Evolutionary conservation across 164 flowering plant genomes (phyloP).

Genomic region (Nymphaea colorata): DNA sequence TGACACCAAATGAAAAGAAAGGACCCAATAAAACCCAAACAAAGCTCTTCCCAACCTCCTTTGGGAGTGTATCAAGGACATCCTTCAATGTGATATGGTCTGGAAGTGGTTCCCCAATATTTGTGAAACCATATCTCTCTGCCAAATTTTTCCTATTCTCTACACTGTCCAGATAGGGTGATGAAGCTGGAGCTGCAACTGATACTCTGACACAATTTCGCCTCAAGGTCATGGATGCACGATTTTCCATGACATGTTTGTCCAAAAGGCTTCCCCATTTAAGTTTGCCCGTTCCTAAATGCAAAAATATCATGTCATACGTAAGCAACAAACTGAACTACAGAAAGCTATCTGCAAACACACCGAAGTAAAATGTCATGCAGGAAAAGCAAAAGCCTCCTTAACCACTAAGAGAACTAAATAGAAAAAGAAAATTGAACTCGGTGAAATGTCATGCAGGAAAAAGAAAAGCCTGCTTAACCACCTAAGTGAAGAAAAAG

Average conservation of each 20-base stretch:
- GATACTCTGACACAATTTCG: conserved; percentile 24
- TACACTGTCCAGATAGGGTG: conserved; percentile 26
- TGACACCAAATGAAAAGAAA: neutral
- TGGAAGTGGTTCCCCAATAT: conserved; percentile 86
- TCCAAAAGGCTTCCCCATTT: conserved; percentile 22
- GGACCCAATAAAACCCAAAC: neutral
- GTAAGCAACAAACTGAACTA: conserved; percentile 2
- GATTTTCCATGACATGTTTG: conserved; percentile 13
- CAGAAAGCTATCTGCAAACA: neutral
- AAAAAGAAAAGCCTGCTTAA: neutral
- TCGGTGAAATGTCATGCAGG: neutral
- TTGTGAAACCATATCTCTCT: conserved; percentile 77
- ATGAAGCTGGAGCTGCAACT: conserved; percentile 41
- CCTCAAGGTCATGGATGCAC: conserved; percentile 14
- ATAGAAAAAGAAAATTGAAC: neutral
- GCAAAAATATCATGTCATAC: neutral
- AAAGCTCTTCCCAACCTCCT: conserved; percentile 33
- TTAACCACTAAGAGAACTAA: neutral
- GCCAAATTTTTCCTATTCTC: conserved; percentile 45
- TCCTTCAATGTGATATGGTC: conserved; percentile 59
- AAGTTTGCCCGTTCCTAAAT: conserved; percentile 32
- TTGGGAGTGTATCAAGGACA: conserved; percentile 62
- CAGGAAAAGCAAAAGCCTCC: neutral
- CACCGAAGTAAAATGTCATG: neutral
- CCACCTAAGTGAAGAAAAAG: neutral